Base-by-base conservation (phyloP, 116 monocot genomes). In the Trichopus zeylanicus region DNA sequence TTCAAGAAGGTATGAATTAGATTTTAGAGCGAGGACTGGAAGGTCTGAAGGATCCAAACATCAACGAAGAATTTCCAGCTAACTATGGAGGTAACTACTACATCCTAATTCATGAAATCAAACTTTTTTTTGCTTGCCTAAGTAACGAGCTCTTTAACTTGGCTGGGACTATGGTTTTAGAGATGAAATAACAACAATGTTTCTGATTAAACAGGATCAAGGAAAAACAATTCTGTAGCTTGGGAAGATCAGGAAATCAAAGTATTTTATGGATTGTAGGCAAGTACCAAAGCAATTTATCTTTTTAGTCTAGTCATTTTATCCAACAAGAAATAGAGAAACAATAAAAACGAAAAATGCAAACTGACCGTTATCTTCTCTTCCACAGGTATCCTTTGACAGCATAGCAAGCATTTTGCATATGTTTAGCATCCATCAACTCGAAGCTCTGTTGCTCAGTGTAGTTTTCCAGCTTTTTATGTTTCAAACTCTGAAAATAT, bases 61-160 rank as follows among this genome's bases (percentile, higher is more conserved):
- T 98, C 97, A 15, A 80, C 75, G 22, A 98, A 91, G 76, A 98
- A 98, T 62, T 91, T 98, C 61, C 97, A 98, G 68, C 51, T 98
- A 58, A 85, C 74, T 22, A 71, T 88, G 68, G 97, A 91, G 82
- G 97, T 97, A 77, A 33, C 0, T 24, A 15, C 0, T 58, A 37
- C 24, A 9, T 18, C 49, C 23, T 46, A n/a, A n/a, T n/a, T n/a
- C n/a, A n/a, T n/a, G n/a, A n/a, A n/a, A n/a, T n/a, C n/a, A n/a
- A n/a, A n/a, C n/a, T n/a, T n/a, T n/a, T n/a, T n/a, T n/a, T n/a
- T n/a, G n/a, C n/a, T n/a, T n/a, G n/a, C n/a, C n/a, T n/a, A n/a
- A n/a, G n/a, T n/a, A n/a, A n/a, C n/a, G n/a, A n/a, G n/a, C n/a
- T n/a, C n/a, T n/a, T 42, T 42, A 12, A 12, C 42, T 9, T 42